Base-by-base conservation (phyloP, 805 yeast genomes). In the Candida pini region DNA sequence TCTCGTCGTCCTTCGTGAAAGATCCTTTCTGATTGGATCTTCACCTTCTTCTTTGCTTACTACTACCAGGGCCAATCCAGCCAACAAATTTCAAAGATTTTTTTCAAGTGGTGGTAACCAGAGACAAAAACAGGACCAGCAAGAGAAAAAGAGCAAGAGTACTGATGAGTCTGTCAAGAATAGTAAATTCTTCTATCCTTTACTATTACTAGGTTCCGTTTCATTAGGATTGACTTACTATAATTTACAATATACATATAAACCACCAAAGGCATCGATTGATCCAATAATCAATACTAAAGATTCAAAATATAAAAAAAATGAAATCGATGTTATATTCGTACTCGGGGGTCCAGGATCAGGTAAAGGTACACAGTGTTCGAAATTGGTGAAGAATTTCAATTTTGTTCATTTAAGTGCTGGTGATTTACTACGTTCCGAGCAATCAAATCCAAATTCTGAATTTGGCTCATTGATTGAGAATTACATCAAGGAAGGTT, bases 281-380 rank as follows among this genome's bases (percentile, higher is more conserved):
- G 66, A 62, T 36, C 61, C 63, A 30, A 40, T 43, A 20, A n/a
- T n/a, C n/a, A n/a, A n/a, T n/a, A 26, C 31, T 14, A 9, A 37
- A 9, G 14, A 43, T 6, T 49, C 51, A 13, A 32, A 46, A 0
- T 84, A 84, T 54, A 62, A 71, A 8, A 69, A 71, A 2, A 76
- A 77, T 26, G 79, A 85, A 36, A 78, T 84, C 19, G 76, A 84
- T 18, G 95, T 90, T 4, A 71, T 89, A 18, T 90, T 86, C 58
- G 96, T 90, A 14, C 73, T 90, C 21, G 98, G 98, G 28, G 97
- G 97, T 4, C 97, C 97, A 5, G 97, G 97, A 15, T 85, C 95
- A 19, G 97, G 98, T 28, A 92, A 92, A 57, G 97, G 98, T 38
- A 90, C 98, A 1, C 98, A 90, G 62, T 86, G 97, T 66, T 81